Evolutionary conservation across 2,329 filamentous ascomycete species (phyloP).

Genomic region (Phyllosticta citriasiana): DNA sequence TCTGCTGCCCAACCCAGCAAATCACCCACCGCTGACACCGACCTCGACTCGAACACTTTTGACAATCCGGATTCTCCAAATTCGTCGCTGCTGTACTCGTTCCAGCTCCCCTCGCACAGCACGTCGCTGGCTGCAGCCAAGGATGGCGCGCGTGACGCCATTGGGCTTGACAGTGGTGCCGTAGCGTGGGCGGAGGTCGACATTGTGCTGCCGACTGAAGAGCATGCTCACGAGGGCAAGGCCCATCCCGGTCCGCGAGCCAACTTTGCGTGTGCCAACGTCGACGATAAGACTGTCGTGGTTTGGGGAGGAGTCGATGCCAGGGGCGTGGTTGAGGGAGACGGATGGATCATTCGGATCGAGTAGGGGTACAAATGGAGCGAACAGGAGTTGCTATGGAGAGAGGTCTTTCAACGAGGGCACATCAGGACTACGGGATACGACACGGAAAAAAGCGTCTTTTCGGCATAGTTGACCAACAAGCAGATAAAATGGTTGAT

Average conservation of each 20-base stretch:
- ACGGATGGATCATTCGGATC: conserved; percentile 35
- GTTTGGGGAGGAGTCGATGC: conserved; percentile 36
- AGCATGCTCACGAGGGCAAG: conserved; percentile 29
- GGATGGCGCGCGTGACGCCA: conserved; percentile 30
- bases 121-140: conserved; percentile 36
- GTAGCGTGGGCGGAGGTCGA: conserved; percentile 34
- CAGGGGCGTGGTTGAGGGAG: conserved; percentile 32
- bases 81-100: conserved; percentile 25
- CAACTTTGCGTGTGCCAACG: conserved; percentile 31
- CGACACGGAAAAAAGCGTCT: too few relatives aligned
- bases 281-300: conserved; percentile 27
- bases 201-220: conserved; percentile 25
- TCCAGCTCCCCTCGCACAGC: conserved; percentile 32
- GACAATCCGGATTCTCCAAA: not conserved
- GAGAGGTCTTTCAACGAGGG: too few relatives aligned
- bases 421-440: too few relatives aligned
- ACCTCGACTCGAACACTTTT: conserved; percentile 7
- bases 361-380: conserved; percentile 15
- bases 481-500: too few relatives aligned
- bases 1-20: conserved; percentile 15
- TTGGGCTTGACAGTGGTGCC: conserved; percentile 32
- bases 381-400: not conserved
- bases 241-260: conserved; percentile 35
- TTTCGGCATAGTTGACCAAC: too few relatives aligned
- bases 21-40: not conserved